A percentile compares a stretch with the other conserved stretches of the same genome.
Conservation (phyloP, 2,329 filamentous ascomycete species). For the Fusarium circinatum region DNA sequence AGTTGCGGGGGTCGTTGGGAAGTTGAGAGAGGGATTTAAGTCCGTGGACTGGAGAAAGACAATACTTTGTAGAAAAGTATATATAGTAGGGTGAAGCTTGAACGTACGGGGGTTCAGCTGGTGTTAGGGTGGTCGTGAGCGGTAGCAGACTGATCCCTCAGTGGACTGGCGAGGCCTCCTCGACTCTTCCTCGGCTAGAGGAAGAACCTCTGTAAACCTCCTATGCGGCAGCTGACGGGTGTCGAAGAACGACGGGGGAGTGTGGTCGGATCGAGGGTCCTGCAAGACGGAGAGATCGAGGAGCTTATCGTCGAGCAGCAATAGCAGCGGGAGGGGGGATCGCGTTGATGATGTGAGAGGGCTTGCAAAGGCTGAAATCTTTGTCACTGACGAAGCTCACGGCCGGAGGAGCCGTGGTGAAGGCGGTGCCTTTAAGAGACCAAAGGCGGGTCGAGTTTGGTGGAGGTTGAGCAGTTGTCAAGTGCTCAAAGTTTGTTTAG, state of each 20-base stretch:
- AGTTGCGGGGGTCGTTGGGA: constrained; percentile 36
- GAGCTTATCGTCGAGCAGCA: constrained; percentile 60
- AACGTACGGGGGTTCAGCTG: constrained; percentile 46
- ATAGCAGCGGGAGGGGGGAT: constrained; percentile 66
- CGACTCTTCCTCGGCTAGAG: constrained; percentile 99
- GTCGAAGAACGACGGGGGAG: constrained; percentile 66
- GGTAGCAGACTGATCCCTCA: constrained; percentile 91
- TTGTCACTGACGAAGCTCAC: constrained; percentile 71
- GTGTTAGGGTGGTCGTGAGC: constrained; percentile 96
- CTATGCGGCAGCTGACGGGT: constrained; percentile 99
- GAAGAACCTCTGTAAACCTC: constrained; percentile 98
- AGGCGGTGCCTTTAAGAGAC: constrained; percentile 71
- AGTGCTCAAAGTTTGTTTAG: constrained; percentile 5
- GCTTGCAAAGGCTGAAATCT: constrained; percentile 75
- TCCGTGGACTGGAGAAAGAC: neutral
- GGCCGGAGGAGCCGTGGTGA: constrained; percentile 72
- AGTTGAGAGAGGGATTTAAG: constrained; percentile 24
- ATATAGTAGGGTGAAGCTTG: constrained; percentile 17
- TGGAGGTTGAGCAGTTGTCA: constrained; percentile 10
- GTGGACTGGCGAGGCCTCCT: constrained; percentile 95
- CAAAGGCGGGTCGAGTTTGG: constrained; percentile 64
- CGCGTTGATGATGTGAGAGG: constrained; percentile 74
- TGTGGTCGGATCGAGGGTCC: constrained; percentile 57
- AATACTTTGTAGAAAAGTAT: constrained; percentile 10
- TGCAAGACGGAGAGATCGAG: constrained; percentile 63